Evolutionary conservation across 1,139 yeast genomes (phyloP).

Genomic region (Taiozyma sp.): DNA sequence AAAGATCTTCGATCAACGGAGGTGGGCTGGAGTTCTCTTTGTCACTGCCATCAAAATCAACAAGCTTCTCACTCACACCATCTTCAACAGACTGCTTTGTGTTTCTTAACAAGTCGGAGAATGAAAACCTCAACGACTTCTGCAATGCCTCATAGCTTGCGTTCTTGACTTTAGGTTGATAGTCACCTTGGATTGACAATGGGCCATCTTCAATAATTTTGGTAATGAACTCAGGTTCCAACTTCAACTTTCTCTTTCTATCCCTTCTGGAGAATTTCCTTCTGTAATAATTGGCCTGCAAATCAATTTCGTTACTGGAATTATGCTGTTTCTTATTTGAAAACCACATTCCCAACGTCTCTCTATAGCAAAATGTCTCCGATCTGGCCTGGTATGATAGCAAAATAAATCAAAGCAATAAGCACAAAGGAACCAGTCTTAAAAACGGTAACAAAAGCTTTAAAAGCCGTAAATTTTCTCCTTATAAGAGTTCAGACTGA

Average conservation of each 20-base stretch:
- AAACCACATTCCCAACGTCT: not conserved
- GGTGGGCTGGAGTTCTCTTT: slow-evolving; percentile 10
- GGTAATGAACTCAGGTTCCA: not conserved
- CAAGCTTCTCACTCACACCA: not conserved
- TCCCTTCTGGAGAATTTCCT: not conserved
- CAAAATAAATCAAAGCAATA: not conserved
- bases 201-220: not conserved
- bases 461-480: not conserved
- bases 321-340: not conserved
- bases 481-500: not conserved
- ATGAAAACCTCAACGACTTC: not conserved
- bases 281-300: not conserved
- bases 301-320: not conserved
- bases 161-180: not conserved
- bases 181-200: not conserved
- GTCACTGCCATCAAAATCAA: slow-evolving; percentile 3
- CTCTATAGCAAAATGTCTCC: not conserved
- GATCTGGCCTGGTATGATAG: not conserved
- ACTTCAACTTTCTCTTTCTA: not conserved
- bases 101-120: not conserved
- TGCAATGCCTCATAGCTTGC: not conserved
- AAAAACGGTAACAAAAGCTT: not conserved
- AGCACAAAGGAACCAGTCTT: not conserved
- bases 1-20: not conserved
- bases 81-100: not conserved